Conservation (phyloP, 768 basidiomycete genomes). For the Lactarius indigo region DNA sequence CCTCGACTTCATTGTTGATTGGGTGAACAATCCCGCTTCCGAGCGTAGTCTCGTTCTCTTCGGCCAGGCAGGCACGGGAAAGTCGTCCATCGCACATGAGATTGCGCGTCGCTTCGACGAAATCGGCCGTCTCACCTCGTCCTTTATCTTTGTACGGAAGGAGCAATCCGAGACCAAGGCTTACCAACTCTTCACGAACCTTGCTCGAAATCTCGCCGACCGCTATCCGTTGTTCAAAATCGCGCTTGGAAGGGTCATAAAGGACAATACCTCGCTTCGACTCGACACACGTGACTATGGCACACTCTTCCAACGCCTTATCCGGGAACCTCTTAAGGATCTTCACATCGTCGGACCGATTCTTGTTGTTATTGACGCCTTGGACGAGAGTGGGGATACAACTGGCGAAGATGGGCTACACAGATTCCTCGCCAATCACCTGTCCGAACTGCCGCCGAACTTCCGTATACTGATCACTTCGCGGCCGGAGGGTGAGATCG, state of each 20-base stretch:
- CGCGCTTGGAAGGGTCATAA: neutral
- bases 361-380: neutral
- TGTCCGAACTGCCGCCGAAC: neutral
- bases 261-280: neutral
- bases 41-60: neutral
- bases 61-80: neutral
- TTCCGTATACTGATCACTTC: conserved; percentile 4
- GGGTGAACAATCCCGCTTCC: neutral
- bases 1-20: neutral
- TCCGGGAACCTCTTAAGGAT: neutral
- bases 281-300: neutral
- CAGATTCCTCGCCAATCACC: neutral
- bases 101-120: neutral
- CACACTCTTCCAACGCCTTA: neutral
- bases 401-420: neutral
- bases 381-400: neutral
- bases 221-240: neutral
- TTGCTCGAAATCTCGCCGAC: neutral
- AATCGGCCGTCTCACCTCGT: neutral
- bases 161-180: neutral
- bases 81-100: neutral
- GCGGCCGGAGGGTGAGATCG: neutral
- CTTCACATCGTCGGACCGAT: neutral
- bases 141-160: neutral
- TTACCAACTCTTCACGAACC: neutral